These are phyloP conservation scores for Cladophialophora yegresii DNA, from an alignment of 2,329 filamentous ascomycete species.

Conservation along the genomic window DNA sequence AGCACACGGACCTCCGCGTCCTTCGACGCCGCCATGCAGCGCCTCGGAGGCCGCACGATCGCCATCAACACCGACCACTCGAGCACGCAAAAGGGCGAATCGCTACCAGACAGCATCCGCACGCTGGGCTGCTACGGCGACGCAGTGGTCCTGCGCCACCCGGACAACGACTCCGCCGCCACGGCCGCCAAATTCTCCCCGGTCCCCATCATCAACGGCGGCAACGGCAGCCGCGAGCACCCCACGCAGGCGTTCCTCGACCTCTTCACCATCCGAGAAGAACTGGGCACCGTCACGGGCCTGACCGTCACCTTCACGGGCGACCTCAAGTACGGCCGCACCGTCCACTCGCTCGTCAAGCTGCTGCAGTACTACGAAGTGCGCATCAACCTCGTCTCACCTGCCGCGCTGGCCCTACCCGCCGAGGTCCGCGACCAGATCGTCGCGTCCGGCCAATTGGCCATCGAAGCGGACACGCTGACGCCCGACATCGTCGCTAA, in stretches of 20 bases:
- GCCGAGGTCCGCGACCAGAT: constrained; percentile 72
- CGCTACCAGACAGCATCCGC: constrained; percentile 87
- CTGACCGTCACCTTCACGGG: constrained; percentile 95
- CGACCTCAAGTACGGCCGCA: constrained; percentile 88
- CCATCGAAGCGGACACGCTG: constrained; percentile 72
- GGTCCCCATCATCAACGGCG: constrained; percentile 94
- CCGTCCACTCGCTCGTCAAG: constrained; percentile 93
- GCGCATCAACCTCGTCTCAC: constrained; percentile 85
- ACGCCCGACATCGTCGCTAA: constrained; percentile 82
- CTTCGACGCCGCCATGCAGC: constrained; percentile 98
- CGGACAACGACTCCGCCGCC: constrained; percentile 75
- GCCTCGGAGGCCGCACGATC: constrained; percentile 84
- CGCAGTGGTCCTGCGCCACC: constrained; percentile 93
- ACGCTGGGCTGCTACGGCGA: constrained; percentile 94
- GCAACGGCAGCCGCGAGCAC: constrained; percentile 93
- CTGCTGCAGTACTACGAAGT: constrained; percentile 95
- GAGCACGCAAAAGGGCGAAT: constrained; percentile 91
- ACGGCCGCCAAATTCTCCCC: constrained; percentile 82
- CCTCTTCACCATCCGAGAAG: constrained; percentile 96
- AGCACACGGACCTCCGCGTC: constrained; percentile 94
- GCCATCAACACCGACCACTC: constrained; percentile 80
- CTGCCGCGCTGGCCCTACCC: constrained; percentile 75
- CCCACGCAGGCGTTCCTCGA: constrained; percentile 97
- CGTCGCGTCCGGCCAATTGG: constrained; percentile 71
- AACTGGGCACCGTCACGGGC: constrained; percentile 91